These are phyloP conservation scores for Naematelia aurantialba DNA, from an alignment of 768 basidiomycete genomes.

Conservation along the genomic window DNA sequence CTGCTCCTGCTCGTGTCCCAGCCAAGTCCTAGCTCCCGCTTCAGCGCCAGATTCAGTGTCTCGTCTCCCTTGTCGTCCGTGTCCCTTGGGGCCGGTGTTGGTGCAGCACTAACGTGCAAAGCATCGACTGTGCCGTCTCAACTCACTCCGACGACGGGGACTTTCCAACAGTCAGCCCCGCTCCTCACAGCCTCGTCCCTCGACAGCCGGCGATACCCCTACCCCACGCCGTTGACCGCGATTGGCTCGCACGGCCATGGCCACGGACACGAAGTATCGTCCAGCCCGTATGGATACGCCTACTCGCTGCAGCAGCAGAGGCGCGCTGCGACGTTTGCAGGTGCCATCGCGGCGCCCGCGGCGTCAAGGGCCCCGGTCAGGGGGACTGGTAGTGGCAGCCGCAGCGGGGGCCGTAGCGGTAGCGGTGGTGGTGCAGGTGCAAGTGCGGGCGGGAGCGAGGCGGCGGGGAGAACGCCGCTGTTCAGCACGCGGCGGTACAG, in stretches of 20 bases:
- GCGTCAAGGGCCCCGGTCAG: not conserved
- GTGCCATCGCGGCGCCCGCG: not conserved
- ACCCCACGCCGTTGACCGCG: not conserved
- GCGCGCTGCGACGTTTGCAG: not conserved
- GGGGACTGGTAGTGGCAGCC: too few species aligned
- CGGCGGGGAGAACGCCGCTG: too few species aligned
- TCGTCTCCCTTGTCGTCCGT: too few species aligned
- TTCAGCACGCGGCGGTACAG: not conserved
- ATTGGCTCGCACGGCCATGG: not conserved
- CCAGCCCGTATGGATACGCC: not conserved
- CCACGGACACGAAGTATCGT: not conserved
- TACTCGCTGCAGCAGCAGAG: not conserved
- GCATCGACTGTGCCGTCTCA: not conserved
- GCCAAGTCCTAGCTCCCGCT: too few species aligned
- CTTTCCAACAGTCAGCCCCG: not conserved
- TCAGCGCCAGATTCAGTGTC: too few species aligned
- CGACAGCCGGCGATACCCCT: not conserved
- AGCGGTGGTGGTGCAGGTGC: too few species aligned
- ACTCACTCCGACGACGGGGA: not conserved
- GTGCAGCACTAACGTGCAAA: too few species aligned
- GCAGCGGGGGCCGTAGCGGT: too few species aligned
- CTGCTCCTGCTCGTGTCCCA: too few species aligned
- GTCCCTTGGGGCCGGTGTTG: not conserved
- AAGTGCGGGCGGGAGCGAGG: too few species aligned
- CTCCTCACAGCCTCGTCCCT: not conserved